Conservation (phyloP, 495 filamentous ascomycete genomes). For the Talaromyces wortmannii region DNA sequence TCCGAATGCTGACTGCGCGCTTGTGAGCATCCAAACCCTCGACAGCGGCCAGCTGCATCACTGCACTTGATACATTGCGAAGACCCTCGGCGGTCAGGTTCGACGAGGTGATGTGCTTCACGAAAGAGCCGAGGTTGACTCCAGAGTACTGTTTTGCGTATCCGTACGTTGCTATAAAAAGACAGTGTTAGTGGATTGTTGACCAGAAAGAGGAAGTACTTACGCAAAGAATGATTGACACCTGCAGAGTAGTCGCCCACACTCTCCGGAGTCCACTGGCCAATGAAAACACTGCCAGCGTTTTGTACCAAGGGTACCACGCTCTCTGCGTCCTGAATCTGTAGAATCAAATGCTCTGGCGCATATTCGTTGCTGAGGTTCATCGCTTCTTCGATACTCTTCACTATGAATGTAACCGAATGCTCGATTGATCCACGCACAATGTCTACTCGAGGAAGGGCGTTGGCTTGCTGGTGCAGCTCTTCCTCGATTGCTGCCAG, state of each 20-base stretch:
- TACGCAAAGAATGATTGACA: constrained; percentile 95
- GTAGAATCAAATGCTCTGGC: constrained; percentile 95
- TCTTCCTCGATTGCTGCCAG: constrained; percentile 82
- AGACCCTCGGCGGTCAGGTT: constrained; percentile 83
- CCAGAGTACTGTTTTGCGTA: constrained; percentile 98
- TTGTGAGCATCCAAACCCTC: constrained; percentile 94
- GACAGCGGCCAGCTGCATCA: constrained; percentile 89
- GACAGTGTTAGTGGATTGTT: neutral
- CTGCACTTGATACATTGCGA: constrained; percentile 72
- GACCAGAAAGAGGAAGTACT: constrained; percentile 27
- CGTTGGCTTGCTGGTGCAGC: constrained; percentile 81
- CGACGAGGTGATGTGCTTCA: constrained; percentile 93
- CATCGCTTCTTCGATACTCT: constrained; percentile 78
- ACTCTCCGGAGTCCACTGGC: constrained; percentile 91
- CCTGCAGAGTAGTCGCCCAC: constrained; percentile 97
- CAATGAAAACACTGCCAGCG: constrained; percentile 92
- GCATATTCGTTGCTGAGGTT: constrained; percentile 85
- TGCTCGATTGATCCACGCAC: constrained; percentile 87
- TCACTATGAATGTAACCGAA: constrained; percentile 81
- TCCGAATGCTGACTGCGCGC: constrained; percentile 80
- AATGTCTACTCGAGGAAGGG: constrained; percentile 83
- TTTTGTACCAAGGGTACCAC: constrained; percentile 79
- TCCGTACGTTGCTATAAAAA: constrained; percentile 75
- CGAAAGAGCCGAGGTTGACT: constrained; percentile 89
- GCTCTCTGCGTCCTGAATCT: constrained; percentile 65